A percentile compares a stretch with the other conserved stretches of the same genome.
phyloP scores from a whole-genome alignment of 129 eudicot species.

The Logfia minima region DNA sequence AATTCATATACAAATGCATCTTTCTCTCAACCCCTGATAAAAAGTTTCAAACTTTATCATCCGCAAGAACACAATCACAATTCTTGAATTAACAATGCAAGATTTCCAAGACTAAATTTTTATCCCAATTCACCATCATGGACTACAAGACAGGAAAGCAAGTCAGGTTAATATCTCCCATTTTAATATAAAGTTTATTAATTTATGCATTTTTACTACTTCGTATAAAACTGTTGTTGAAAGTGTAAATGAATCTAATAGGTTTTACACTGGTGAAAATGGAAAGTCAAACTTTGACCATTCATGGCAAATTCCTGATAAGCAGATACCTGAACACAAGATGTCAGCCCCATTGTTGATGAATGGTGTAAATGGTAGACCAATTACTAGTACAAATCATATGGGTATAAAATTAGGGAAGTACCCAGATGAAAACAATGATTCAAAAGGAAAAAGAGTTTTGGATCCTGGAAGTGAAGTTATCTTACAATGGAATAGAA shows the following conservation, averaged over 20 bases:
- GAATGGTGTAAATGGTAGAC: conserved; percentile 34
- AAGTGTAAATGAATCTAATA: conserved; percentile 16
- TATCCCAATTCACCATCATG: conserved; percentile 42
- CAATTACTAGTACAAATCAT: conserved; percentile 19
- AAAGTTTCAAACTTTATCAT: conserved; percentile 14
- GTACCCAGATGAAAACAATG: conserved; percentile 49
- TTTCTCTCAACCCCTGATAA: conserved; percentile 4
- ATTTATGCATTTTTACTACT: background rate
- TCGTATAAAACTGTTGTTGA: background rate
- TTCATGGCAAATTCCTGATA: conserved; percentile 51
- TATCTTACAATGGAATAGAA: conserved; percentile 72
- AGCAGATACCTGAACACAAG: conserved; percentile 43
- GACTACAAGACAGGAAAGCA: conserved; percentile 56
- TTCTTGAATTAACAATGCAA: conserved; percentile 26
- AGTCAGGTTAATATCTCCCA: conserved; percentile 49
- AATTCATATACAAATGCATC: conserved; percentile 13
- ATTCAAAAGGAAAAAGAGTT: conserved; percentile 40
- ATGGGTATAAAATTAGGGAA: conserved; percentile 44
- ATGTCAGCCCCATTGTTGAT: conserved; percentile 47
- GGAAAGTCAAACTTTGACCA: conserved; percentile 50
- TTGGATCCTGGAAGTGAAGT: conserved; percentile 83
- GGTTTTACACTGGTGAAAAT: conserved; percentile 58
- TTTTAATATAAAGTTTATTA: background rate
- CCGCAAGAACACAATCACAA: background rate
- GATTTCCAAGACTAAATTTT: conserved; percentile 15